Base-by-base conservation (phyloP, 352 stramenopile species). In the Pilasporangium apinafurcum region DNA sequence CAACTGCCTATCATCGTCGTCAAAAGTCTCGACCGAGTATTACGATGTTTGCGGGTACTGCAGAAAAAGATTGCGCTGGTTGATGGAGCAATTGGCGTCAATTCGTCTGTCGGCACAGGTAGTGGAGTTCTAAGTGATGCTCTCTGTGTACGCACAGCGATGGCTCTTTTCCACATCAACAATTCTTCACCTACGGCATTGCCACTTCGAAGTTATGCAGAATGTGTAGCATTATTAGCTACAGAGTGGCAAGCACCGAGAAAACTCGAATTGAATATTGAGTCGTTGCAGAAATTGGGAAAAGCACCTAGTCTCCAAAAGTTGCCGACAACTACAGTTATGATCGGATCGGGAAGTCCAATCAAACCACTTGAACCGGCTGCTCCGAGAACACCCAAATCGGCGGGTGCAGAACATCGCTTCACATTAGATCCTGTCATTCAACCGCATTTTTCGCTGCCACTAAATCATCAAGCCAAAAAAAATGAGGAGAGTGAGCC, bases 181-280 rank as follows among this genome's bases (percentile, higher is more conserved):
- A 53, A 29, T 10, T 25, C 48, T 4, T 5, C 40, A 39, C 50
- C 17, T 30, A 33, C 9, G 9, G 57, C 34, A 27, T 36, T 64
- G 0, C 48, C 32, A 4, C 44, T 70, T 16, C 46, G 28, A 17
- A 42, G 45, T n/a, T 48, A 66, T 22, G 43, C 68, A 3, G 61
- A 85, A 16, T 84, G 77, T 31, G 49, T 85, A 24, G 40, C 52
- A 8, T 27, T 68, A 31, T 46, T 89, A 1, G 40, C 70, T 16
- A 48, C 55, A 0, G 68, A 81, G 21, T 89, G 76, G 76, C 68
- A 83, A 9, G 59, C 70, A 1, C 65, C 70, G 0, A 82, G 79
- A 26, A 70, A 73, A 14, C 53, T 89, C 1, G 70, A 89, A 30
- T 60, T 89, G 29, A 89, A 85, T 51, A 53, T 85, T 26, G 76